Conservation (phyloP, 345 rosid genomes). For the Brassica nigra region DNA sequence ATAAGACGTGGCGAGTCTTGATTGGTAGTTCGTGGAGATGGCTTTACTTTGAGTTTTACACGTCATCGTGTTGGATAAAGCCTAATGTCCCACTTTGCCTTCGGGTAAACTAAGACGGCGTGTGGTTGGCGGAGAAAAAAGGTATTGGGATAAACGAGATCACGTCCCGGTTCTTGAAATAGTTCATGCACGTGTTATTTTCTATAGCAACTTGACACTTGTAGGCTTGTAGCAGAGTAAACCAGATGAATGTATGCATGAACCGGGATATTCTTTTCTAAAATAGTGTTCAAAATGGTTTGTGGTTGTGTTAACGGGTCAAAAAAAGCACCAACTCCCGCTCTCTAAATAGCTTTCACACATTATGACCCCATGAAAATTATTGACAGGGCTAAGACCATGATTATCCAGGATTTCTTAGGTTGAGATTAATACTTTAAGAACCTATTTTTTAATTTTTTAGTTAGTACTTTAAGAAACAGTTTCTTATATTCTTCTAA, state of each 20-base stretch:
- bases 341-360: not conserved
- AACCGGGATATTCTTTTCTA: not conserved
- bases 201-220: constrained; percentile 1
- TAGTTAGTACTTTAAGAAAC: too few relatives aligned
- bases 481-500: too few relatives aligned
- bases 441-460: too few relatives aligned
- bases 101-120: constrained; percentile 32
- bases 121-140: constrained; percentile 1
- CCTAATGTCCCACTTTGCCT: constrained; percentile 1
- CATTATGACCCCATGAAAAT: not conserved
- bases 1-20: not conserved
- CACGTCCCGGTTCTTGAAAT: constrained; percentile 29
- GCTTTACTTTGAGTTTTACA: not conserved
- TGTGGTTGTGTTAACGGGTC: constrained; percentile 1
- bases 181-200: constrained; percentile 24
- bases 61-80: constrained; percentile 26
- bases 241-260: constrained; percentile 5
- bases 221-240: constrained; percentile 8
- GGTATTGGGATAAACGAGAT: not conserved
- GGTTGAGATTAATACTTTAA: too few relatives aligned
- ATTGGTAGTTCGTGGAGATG: not conserved
- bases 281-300: not conserved
- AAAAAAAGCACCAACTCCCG: not conserved
- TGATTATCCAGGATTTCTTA: too few relatives aligned
- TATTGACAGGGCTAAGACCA: not conserved